Base-by-base conservation (phyloP, 139 green algal species). In the Chlorella sorokiniana region DNA sequence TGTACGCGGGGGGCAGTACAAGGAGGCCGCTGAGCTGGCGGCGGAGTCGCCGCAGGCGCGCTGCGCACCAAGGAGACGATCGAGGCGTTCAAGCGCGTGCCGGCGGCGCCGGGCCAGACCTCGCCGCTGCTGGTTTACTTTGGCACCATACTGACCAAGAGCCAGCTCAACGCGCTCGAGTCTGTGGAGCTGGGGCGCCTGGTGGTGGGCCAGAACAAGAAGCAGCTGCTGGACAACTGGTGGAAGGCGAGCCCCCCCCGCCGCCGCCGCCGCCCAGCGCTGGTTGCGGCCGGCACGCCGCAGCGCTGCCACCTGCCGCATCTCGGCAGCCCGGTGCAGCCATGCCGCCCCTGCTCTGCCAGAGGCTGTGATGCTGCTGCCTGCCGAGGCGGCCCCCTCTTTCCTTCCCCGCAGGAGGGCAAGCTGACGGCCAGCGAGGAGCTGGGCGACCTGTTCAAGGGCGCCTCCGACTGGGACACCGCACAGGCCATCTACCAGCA, bases 51-150 rank as follows among this genome's bases (percentile, higher is more conserved):
- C 97, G 29, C 90, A 90, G 69, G 88, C 33, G 65, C 83, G 22
- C 83, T 96, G 83, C 87, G 93, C 37, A 97, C 88, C 22, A 76
- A 79, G 14, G 86, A 95, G 76, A 94, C 94, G 9, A 89, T 99
- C 41, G 94, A 96, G 62, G 83, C 87, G n/a, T 95, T 98, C 79
- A 97, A 98, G 91, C 74, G 78, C n/a, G 92, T 96, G 48, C 89
- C 94, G 16, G 84, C 93, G 6, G 87, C 90, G 76, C 91, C 97
- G 0, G 97, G 97, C 31, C 92, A 97, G 89, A 97, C 96, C 86
- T 95, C 94, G 0, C 95, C 97, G 37, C 91, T 99, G 83, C 92
- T 99, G 69, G 93, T 99, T 67, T 99, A 99, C 90, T 98, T 99
- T 90, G 97, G 97, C 54, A 95, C 94, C 52, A 92, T 99, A 87